Evolutionary conservation across 2,329 filamentous ascomycete species (phyloP), one percentile per base, ranked within the genome.

Genomic region (Xylariomycetidae sp.): DNA sequence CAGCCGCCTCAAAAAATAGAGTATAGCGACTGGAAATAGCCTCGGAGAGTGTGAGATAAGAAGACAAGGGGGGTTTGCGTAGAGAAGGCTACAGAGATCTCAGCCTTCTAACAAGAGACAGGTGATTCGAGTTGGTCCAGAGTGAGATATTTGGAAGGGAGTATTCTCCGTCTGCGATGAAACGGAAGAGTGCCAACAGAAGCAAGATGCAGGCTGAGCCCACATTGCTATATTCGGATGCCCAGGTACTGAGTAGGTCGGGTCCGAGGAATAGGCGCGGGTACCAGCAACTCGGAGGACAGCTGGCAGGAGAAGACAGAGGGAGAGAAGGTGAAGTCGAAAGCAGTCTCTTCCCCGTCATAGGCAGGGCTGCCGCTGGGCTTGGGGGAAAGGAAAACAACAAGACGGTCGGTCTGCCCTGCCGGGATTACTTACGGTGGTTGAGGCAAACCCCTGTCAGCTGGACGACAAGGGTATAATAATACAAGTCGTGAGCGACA

Each of bases 161-260:
- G 46, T 37, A 23, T 8, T 53, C 48, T 54, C 57, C 47, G 54
- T 57, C 53, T 53, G 53, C 50, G 50, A 59, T 61, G 55, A 52
- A 54, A 59, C 51, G 52, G 49, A 42, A 58, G 8, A 33, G 54
- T 55, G 54, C 55, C 53, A 53, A 51, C 46, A 50, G 45, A 47
- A 51, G 54, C 46, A 42, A 47, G 49, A 52, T 42, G 50, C 41
- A 48, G 51, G 51, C 51, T 56, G 51, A 53, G 54, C 54, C 8
- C 52, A 49, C 58, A 60, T 58, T 62, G 58, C 59, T 62, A 62
- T 61, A 62, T 62, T 61, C 49, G 62, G 59, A 57, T 50, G 20
- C 20, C 8, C 8, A n/a, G n/a, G n/a, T n/a, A n/a, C n/a, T n/a
- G n/a, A n/a, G n/a, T n/a, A n/a, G n/a, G n/a, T 33, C 42, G 49